Conservation (phyloP, 2,329 filamentous ascomycete genomes). For the Elsinoe fawcettii region DNA sequence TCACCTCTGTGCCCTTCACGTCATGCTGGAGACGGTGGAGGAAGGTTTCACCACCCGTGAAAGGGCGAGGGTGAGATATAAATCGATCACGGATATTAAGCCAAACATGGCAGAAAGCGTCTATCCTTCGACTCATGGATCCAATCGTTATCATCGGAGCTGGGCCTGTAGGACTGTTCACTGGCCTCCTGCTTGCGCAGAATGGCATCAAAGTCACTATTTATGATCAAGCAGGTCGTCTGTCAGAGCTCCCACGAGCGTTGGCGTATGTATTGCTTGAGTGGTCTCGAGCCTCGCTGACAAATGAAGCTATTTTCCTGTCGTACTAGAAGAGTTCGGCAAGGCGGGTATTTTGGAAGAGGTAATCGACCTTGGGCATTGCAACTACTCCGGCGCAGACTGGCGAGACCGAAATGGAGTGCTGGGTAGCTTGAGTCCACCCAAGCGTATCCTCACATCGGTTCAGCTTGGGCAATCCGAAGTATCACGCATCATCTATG, state of each 20-base stretch:
- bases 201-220: conserved; percentile 28
- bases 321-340: conserved; percentile 25
- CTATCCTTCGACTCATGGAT: neutral
- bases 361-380: neutral
- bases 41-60: too few relatives aligned
- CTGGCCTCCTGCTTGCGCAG: conserved; percentile 33
- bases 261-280: conserved; percentile 27
- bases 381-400: neutral
- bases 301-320: conserved; percentile 21
- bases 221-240: conserved; percentile 22
- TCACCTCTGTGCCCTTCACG: too few relatives aligned
- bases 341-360: conserved; percentile 17
- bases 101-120: neutral
- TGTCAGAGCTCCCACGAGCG: conserved; percentile 28
- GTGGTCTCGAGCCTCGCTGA: neutral
- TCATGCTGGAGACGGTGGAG: too few relatives aligned
- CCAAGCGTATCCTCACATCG: neutral
- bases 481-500: neutral
- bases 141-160: conserved; percentile 32
- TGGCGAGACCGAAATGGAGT: neutral
- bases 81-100: too few relatives aligned
- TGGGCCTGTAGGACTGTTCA: conserved; percentile 35
- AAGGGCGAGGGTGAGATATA: too few relatives aligned
- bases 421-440: neutral
- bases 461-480: conserved; percentile 7